Percentiles rank a stretch among this genome's conserved stretches.
These are phyloP conservation scores for Auxenochlorella protothecoides DNA, from an alignment of 139 green algal species.

Conservation along the genomic window DNA sequence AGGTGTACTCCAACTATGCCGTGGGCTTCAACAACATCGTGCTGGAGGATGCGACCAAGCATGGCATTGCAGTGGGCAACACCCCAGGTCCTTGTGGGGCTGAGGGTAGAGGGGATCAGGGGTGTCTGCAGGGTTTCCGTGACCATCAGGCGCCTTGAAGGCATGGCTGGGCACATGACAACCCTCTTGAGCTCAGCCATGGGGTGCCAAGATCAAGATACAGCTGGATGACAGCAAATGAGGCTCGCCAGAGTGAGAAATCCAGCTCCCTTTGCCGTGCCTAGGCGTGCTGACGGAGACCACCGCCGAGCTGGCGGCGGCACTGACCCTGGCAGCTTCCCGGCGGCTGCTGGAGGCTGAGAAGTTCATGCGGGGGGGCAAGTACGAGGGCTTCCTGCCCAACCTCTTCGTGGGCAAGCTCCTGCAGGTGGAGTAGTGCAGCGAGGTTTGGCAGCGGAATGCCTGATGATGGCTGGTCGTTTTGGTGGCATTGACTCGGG, in stretches of 20 bases:
- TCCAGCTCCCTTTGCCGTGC: too few relatives aligned
- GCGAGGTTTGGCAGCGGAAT: too few relatives aligned
- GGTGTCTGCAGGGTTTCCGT: too few relatives aligned
- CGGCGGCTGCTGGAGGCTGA: constrained; percentile 88
- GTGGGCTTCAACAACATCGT: constrained; percentile 99
- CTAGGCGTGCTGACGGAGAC: constrained; percentile 88
- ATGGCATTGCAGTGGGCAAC: constrained; percentile 93
- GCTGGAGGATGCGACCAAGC: constrained; percentile 71
- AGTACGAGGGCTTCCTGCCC: constrained; percentile 95
- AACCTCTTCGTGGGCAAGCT: constrained; percentile 84
- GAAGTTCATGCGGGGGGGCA: constrained; percentile 87
- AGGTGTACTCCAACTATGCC: constrained; percentile 92
- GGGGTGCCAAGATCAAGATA: too few relatives aligned
- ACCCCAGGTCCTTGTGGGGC: constrained; percentile 61
- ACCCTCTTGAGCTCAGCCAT: too few relatives aligned
- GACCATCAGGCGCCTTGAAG: too few relatives aligned
- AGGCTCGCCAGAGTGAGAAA: too few relatives aligned
- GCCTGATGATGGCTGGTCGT: too few relatives aligned
- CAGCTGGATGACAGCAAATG: too few relatives aligned
- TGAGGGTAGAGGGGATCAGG: too few relatives aligned
- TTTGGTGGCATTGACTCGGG: too few relatives aligned
- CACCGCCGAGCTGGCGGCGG: constrained; percentile 89
- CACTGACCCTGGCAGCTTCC: constrained; percentile 86
- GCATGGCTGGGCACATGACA: too few relatives aligned
- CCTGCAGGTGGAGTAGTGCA: constrained; percentile 31